Conservation (phyloP, 768 basidiomycete genomes). For the Boletus barrowsii region DNA sequence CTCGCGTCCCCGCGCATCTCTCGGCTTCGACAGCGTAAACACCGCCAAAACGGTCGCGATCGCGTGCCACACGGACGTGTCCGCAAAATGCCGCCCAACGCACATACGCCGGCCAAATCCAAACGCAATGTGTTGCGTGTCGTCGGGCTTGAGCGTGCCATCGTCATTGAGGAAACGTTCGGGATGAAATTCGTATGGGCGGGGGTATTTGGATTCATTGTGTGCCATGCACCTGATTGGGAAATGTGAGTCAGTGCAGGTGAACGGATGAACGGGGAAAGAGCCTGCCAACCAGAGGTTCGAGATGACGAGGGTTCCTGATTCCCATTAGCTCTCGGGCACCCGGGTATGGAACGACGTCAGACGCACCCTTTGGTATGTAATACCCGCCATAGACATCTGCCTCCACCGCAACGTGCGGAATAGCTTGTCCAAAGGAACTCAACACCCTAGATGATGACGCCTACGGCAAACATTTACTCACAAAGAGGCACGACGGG, state of each 20-base stretch:
- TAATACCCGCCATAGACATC: conserved; percentile 43
- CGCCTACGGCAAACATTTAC: neutral
- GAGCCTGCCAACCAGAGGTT: conserved; percentile 7
- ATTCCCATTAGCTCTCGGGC: neutral
- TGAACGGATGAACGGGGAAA: neutral
- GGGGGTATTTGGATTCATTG: conserved; percentile 32
- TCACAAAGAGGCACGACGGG: conserved; percentile 12
- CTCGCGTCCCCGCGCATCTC: conserved; percentile 11
- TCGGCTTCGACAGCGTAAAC: conserved; percentile 7
- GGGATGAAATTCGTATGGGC: conserved; percentile 36
- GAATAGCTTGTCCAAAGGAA: conserved; percentile 15
- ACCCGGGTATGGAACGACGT: neutral
- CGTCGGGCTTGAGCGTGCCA: conserved; percentile 12
- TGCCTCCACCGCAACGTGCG: conserved; percentile 33
- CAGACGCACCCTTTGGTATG: conserved; percentile 41
- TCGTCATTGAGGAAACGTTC: conserved; percentile 37
- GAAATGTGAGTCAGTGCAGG: neutral
- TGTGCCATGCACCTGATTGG: conserved; percentile 14
- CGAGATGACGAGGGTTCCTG: conserved; percentile 7
- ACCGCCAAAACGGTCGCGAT: conserved; percentile 12
- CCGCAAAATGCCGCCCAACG: conserved; percentile 21
- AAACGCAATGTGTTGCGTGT: conserved; percentile 13
- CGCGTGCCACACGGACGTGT: conserved; percentile 16
- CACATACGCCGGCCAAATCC: conserved; percentile 29
- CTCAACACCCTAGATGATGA: neutral